Evolutionary conservation across 2,329 filamentous ascomycete species (phyloP).

Genomic region (Cercospora nicotianae): DNA sequence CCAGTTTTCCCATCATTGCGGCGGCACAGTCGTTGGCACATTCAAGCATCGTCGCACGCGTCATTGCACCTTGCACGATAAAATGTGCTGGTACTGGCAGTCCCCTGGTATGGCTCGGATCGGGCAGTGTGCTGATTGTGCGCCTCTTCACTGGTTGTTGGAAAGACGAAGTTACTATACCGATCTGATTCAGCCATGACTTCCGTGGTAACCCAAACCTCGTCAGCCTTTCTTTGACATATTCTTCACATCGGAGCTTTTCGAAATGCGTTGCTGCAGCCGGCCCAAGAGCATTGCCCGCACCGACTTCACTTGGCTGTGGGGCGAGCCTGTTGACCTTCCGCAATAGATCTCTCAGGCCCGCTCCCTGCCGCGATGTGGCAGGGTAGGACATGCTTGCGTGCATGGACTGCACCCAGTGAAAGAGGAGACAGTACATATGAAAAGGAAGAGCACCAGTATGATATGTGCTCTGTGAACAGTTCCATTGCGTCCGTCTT

Average conservation of each 20-base stretch:
- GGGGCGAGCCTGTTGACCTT: neutral
- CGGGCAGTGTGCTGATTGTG: neutral
- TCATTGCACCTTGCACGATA: neutral
- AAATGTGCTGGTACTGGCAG: neutral
- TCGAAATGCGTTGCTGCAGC: neutral
- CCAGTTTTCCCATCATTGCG: neutral
- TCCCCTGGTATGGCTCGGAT: neutral
- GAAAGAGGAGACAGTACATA: neutral
- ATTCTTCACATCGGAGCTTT: neutral
- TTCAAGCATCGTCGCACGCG: neutral
- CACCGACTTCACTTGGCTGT: neutral
- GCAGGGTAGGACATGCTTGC: neutral
- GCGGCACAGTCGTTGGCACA: neutral
- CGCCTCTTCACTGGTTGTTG: neutral
- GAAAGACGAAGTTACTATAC: neutral
- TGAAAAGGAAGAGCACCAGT: neutral
- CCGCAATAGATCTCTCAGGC: neutral
- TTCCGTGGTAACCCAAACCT: neutral
- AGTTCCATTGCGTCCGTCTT: neutral
- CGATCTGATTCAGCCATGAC: neutral
- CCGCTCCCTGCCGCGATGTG: neutral
- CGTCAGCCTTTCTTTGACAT: neutral
- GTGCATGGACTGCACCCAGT: neutral
- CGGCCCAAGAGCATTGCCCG: neutral
- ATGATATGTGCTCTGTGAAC: neutral